These are phyloP conservation scores for Acanthamoeba triangularis DNA, from an alignment of 208 protist species.

Conservation along the genomic window DNA sequence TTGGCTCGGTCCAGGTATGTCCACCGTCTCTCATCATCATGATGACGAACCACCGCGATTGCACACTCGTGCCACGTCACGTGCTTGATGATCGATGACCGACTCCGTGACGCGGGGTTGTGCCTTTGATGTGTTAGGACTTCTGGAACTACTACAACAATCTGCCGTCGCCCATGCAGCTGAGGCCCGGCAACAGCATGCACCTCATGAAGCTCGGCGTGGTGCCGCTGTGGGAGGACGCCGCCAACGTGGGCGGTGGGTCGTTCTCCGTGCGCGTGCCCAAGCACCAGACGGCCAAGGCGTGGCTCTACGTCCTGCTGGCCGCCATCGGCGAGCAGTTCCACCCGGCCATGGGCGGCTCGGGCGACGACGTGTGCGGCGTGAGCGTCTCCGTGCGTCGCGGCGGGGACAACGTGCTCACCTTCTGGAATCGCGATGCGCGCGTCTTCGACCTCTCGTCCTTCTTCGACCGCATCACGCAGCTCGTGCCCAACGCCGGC, in stretches of 20 bases:
- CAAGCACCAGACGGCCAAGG: constrained; percentile 39
- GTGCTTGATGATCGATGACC: background rate
- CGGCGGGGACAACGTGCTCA: background rate
- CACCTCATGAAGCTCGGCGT: constrained; percentile 39
- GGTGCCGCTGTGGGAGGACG: constrained; percentile 3
- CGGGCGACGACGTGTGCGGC: constrained; percentile 1
- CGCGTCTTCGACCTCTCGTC: background rate
- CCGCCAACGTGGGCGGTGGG: background rate
- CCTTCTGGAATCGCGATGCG: background rate
- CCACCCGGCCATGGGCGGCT: background rate
- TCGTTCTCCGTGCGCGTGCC: constrained; percentile 11
- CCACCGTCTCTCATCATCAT: too few species aligned
- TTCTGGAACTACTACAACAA: constrained; percentile 47
- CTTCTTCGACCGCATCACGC: background rate
- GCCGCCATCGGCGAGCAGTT: constrained; percentile 42
- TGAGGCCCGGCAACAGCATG: constrained; percentile 1
- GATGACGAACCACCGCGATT: too few species aligned
- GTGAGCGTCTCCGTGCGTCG: constrained; percentile 8
- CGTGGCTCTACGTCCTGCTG: constrained; percentile 12
- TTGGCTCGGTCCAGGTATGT: constrained; percentile 22
- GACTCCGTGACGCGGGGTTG: background rate
- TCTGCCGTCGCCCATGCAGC: constrained; percentile 13
- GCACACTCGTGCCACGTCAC: too few species aligned
- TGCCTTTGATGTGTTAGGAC: background rate
- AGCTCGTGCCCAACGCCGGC: constrained; percentile 25